Base-by-base conservation (phyloP, 129 eudicot genomes). In the Daucus carota region DNA sequence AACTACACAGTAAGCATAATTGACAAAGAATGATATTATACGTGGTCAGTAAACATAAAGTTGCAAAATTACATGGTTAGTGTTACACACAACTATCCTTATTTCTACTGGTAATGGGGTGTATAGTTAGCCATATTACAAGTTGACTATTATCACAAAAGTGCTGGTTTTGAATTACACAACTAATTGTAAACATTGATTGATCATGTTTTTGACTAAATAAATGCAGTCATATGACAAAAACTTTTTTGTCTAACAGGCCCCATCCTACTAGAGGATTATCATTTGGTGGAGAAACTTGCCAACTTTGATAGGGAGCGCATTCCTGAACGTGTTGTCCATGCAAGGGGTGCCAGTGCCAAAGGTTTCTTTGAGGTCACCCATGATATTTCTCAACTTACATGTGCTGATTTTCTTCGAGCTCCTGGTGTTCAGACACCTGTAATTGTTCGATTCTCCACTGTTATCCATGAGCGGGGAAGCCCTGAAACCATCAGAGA, bases 281-380 rank as follows among this genome's bases (percentile, higher is more conserved):
- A 92, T 84, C 97, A 92, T 82, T 84, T 92, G 88, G 95, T 92
- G 78, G 97, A 92, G 86, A 92, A 92, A 47, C 77, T 92, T 68
- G 92, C 97, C 6, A 92, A 89, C 77, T 92, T 89, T 38, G 97
- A 89, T 26, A 81, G 97, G 36, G 97, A 92, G 81, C 86, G 97
- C 59, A 92, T 89, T 70, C 97, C 97, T 5, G 97, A 92, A 84
- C 97, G 96, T 79, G 96, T 92, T 72, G 97, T 92, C 57, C 97
- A 89, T 75, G 97, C 97, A 13, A 85, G 97, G 77, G 96, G 97
- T 74, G 97, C 97, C 3, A 91, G 97, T 77, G 97, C 97, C 79
- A 91, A 91, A 85, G 97, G 97, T 5, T 91, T 91, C 76, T 91
- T 91, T 62, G 97, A 91, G 86, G 97, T 91, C 83, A 91, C 97